phyloP scores from a whole-genome alignment of 225 moss, liverwort and hornwort genomes.

The Bryum argenteum region DNA sequence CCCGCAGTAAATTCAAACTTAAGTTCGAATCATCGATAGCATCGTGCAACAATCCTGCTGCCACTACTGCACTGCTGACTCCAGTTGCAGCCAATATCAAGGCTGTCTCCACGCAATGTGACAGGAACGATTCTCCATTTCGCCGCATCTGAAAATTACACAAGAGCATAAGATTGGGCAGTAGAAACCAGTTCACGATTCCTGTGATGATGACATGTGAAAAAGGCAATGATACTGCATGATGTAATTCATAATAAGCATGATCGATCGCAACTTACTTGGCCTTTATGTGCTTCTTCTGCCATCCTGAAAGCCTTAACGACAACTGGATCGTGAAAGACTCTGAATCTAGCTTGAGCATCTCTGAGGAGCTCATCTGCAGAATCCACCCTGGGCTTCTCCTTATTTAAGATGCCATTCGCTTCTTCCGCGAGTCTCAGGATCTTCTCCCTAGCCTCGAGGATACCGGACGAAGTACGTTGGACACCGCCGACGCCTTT shows the following conservation, averaged over 20 bases:
- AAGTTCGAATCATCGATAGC: conserved; percentile 74
- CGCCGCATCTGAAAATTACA: conserved; percentile 60
- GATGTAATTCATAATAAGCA: background rate
- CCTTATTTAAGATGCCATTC: conserved; percentile 29
- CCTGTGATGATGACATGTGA: too few relatives aligned
- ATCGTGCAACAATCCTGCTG: conserved; percentile 87
- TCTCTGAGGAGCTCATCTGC: conserved; percentile 44
- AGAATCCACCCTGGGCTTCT: background rate
- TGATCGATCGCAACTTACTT: conserved; percentile 30
- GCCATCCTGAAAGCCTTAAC: conserved; percentile 62
- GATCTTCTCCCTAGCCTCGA: conserved; percentile 51
- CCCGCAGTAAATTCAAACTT: conserved; percentile 53
- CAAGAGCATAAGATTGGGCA: background rate
- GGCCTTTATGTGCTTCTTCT: conserved; percentile 63
- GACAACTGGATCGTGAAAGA: conserved; percentile 46
- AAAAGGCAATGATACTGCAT: background rate
- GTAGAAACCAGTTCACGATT: background rate
- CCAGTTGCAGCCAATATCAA: conserved; percentile 75
- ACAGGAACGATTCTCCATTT: conserved; percentile 77
- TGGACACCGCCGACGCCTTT: conserved; percentile 22
- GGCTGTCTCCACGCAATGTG: conserved; percentile 87
- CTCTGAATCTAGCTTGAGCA: conserved; percentile 41
- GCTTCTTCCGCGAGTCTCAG: conserved; percentile 49
- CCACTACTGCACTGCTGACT: conserved; percentile 74
- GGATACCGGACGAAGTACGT: conserved; percentile 31